Evolutionary conservation across 768 basidiomycete species (phyloP), one percentile per base, ranked within the genome.

Genomic region (Naematelia aurantialba): DNA sequence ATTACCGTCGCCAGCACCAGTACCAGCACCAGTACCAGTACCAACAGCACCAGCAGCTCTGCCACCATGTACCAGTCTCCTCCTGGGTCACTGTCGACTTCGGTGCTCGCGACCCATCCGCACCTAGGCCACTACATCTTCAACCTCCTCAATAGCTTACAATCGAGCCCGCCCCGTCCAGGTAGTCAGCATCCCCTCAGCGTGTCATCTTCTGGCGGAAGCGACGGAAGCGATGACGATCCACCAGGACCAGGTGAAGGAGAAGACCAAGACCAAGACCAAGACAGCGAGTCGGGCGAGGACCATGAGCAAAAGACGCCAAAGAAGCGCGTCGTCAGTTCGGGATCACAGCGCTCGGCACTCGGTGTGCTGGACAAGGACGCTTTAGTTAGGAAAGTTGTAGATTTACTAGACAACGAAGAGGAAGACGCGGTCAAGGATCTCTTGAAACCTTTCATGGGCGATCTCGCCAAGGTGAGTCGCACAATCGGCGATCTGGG

Each of bases 341-440:
- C 54, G n/a, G n/a, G 31, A 30, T 21, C 24, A 44, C 45, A 26
- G 12, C 42, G 29, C 19, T 26, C 19, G 39, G 54, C 48, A 21
- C 24, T 54, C 44, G 19, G 26, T 24, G 31, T 45, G 51, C 21
- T 46, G 29, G 84, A 91, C 45, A 83, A 81, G 45, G 80, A 84
- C 3, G 78, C 81, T 31, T 77, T 92, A 8, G 83, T 93, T n/a
- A 83, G 81, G 68, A 81, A 81, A 68, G 87, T 93, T 2, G 87
- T 88, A 24, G 79, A 80, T 1, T 79, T 89, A 52, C 83, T 96
- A 39, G 84, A 83, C 27, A 84, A 86, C 53, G 92, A 97, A 78
- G 84, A 87, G 58, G 92, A 92, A 77, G 92, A 94, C 55, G 85
- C 85, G 49, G 85, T 94, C 70, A 92, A 93, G 78, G 67, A 75